A percentile compares a stretch with the other conserved stretches of the same genome.
Conservation (phyloP, 2,329 filamentous ascomycete species). For the Paramyrothecium sp. region DNA sequence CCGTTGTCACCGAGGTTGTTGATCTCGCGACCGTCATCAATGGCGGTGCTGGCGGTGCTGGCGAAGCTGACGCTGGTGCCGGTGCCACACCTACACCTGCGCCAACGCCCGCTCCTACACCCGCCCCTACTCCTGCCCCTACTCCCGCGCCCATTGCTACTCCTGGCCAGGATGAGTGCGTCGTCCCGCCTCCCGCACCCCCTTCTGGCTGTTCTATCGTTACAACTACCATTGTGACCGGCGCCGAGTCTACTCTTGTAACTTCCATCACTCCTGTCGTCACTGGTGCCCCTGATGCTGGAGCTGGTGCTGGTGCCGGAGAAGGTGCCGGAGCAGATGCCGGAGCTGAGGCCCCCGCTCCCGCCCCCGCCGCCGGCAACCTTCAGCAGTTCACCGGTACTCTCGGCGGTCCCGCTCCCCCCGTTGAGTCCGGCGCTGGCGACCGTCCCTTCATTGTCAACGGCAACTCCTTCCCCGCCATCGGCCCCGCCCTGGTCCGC, state of each 20-base stretch:
- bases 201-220: neutral
- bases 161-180: neutral
- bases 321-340: slow-evolving; percentile 9
- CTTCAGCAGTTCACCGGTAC: slow-evolving; percentile 45
- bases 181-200: neutral
- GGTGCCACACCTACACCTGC: neutral
- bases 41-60: slow-evolving; percentile 5
- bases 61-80: neutral
- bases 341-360: neutral
- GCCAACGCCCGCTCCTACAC: too few relatives aligned
- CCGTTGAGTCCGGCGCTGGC: slow-evolving; percentile 34
- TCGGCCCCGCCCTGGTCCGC: slow-evolving; percentile 42
- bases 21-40: slow-evolving; percentile 11
- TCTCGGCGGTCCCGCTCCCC: slow-evolving; percentile 38
- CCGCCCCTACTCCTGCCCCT: neutral
- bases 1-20: slow-evolving; percentile 10
- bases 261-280: slow-evolving; percentile 2
- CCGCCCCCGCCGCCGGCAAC: slow-evolving; percentile 21
- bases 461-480: slow-evolving; percentile 51
- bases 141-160: neutral
- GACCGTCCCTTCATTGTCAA: slow-evolving; percentile 50
- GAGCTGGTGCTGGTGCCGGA: slow-evolving; percentile 4
- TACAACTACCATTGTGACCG: neutral
- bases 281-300: neutral
- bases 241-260: neutral